A percentile compares a stretch with the other conserved stretches of the same genome.
Conservation (phyloP, 208 protist genomes). For the Crithidia bombi region DNA sequence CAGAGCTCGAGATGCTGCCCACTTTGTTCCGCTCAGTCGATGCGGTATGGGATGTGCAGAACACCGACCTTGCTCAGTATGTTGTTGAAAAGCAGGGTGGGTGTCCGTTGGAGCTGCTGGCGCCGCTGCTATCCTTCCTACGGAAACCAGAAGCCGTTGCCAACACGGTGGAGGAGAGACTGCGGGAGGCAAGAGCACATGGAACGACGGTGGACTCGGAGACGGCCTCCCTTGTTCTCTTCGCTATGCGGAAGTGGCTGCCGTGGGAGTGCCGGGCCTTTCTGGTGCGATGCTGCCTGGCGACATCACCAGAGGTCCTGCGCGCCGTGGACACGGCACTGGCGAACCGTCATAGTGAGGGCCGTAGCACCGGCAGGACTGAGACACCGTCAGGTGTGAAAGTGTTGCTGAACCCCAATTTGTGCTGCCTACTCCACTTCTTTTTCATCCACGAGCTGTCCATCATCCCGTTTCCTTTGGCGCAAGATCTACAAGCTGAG, state of each 20-base stretch:
- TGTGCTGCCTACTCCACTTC: constrained; percentile 21
- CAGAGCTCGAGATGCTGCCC: constrained; percentile 30
- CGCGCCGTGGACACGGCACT: neutral
- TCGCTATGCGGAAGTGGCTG: neutral
- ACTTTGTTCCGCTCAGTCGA: constrained; percentile 22
- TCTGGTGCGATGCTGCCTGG: constrained; percentile 9
- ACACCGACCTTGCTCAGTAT: constrained; percentile 14
- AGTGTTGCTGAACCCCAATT: constrained; percentile 9
- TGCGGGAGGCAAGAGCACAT: neutral
- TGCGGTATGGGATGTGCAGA: neutral
- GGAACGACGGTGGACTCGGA: neutral
- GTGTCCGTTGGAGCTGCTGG: neutral
- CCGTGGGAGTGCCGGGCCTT: neutral
- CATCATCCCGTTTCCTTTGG: neutral
- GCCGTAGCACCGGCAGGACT: neutral
- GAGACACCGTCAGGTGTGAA: neutral
- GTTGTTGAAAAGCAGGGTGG: neutral
- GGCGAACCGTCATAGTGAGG: neutral
- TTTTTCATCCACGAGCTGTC: neutral
- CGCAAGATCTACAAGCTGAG: neutral
- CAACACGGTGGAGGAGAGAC: neutral
- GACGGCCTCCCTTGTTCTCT: neutral
- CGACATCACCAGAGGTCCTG: constrained; percentile 5
- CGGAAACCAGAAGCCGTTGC: neutral
- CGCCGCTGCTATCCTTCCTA: constrained; percentile 14